Evolutionary conservation across 352 stramenopile genomes (phyloP), one percentile per base, ranked within the genome.

Genomic region (Phytophthora colocasiae): DNA sequence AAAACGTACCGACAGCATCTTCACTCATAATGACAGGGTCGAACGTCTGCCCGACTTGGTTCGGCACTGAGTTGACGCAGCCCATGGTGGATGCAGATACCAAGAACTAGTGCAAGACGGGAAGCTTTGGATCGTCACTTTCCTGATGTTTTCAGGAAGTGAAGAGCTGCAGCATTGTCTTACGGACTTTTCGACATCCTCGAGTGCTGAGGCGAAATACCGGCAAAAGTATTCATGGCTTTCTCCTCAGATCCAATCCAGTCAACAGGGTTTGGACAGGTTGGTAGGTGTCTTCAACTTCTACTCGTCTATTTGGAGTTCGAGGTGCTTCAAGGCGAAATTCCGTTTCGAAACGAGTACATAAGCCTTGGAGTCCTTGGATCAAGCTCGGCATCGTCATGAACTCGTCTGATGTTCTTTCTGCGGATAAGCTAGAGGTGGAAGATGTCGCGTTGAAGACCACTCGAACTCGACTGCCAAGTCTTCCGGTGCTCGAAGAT

Each of bases 11-110:
- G 43, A 78, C 63, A 10, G 62, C 66, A 27, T 70, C 59, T 26
- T 80, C 64, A 58, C 57, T 73, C 41, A 65, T 63, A 34, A 84
- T 59, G 26, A 82, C 69, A 31, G 66, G 48, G 56, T 90, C 81
- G 56, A 85, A 83, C 4, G 71, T 79, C 52, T 80, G 69, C 17
- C 40, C 63, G 26, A 77, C 54, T 65, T 83, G 77, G 38, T 74
- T 73, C 31, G 75, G 77, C 19, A 90, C 78, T 58, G 81, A 90
- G 58, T 90, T 80, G 34, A 88, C 77, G 61, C 81, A 90, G 49
- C 81, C 81, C 81, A 90, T 90, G 60, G 8, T 63, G 2, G 7
- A 62, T 54, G 17, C 24, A 55, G 39, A n/a, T 45, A 40, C 17
- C 4, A 11, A 6, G 44, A 53, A 26, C 22, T 61, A 58, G 46